phyloP scores from a whole-genome alignment of 768 basidiomycete species.

The Grammothele lineata region DNA sequence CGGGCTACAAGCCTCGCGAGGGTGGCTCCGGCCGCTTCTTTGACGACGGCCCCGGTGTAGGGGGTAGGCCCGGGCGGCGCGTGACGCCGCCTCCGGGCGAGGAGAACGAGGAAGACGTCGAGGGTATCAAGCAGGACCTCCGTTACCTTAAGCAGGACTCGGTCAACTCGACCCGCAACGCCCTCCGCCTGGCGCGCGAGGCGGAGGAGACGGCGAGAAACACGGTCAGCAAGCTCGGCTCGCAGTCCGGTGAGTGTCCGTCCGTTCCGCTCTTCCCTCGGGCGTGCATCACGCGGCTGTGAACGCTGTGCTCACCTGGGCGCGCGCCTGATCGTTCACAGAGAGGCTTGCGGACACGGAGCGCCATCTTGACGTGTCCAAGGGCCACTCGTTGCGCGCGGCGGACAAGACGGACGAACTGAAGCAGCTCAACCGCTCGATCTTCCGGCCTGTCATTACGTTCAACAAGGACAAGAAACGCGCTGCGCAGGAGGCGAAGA shows the following conservation, averaged over 20 bases:
- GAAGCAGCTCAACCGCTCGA: slow-evolving; percentile 89
- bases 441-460: slow-evolving; percentile 88
- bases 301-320: no score
- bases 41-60: slow-evolving; percentile 49
- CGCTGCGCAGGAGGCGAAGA: slow-evolving; percentile 77
- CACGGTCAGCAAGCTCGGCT: slow-evolving; percentile 78
- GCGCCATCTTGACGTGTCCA: slow-evolving; percentile 89
- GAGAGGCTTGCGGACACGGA: slow-evolving; percentile 92
- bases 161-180: slow-evolving; percentile 86
- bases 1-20: slow-evolving; percentile 65
- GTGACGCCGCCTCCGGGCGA: slow-evolving; percentile 56
- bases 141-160: slow-evolving; percentile 88
- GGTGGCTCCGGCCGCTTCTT: slow-evolving; percentile 62
- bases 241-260: slow-evolving; percentile 85
- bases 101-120: slow-evolving; percentile 83
- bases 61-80: slow-evolving; percentile 4
- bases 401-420: slow-evolving; percentile 92
- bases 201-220: slow-evolving; percentile 92
- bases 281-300: no score
- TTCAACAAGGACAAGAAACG: slow-evolving; percentile 94
- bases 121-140: slow-evolving; percentile 93
- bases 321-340: slow-evolving; percentile 22
- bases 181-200: slow-evolving; percentile 88
- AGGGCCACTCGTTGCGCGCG: slow-evolving; percentile 82
- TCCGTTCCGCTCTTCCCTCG: neutral